These are phyloP conservation scores for Gamsiella multidivaricata DNA, from an alignment of 192 early-diverging fungal genomes.

Conservation along the genomic window DNA sequence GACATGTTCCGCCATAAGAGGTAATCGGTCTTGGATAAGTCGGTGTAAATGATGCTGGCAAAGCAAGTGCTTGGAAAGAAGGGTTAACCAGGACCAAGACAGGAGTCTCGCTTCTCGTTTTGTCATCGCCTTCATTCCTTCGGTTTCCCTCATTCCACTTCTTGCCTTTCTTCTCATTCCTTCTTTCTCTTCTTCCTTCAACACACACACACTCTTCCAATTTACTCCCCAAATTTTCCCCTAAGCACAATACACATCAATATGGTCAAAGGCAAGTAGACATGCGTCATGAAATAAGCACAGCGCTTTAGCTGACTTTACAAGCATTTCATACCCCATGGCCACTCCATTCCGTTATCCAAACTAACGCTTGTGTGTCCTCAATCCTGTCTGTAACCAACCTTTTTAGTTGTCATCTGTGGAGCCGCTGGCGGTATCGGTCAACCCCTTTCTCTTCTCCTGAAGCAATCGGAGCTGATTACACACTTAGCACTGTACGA, in stretches of 20 bases:
- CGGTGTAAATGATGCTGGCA: too few relatives aligned
- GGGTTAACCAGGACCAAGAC: too few relatives aligned
- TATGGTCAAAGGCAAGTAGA: constrained; percentile 32
- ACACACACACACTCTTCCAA: background rate
- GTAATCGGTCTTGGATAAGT: too few relatives aligned
- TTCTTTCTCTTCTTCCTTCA: background rate
- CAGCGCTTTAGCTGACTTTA: background rate
- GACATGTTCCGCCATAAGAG: too few relatives aligned
- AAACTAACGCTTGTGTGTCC: background rate
- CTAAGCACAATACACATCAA: background rate
- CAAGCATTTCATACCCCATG: background rate
- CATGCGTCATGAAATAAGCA: background rate
- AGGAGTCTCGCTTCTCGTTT: too few relatives aligned
- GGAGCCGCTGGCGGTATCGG: constrained; percentile 95
- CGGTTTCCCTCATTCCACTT: background rate
- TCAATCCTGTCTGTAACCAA: background rate
- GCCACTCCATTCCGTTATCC: too few relatives aligned
- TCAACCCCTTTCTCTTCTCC: constrained; percentile 92
- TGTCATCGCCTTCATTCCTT: background rate
- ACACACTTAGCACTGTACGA: constrained; percentile 90
- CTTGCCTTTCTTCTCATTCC: constrained; percentile 1
- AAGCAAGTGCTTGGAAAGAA: too few relatives aligned
- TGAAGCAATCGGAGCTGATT: constrained; percentile 89
- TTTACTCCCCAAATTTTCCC: background rate
- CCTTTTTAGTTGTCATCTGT: constrained; percentile 33